These are phyloP conservation scores for Uncinocarpus reesii DNA, from an alignment of 2,329 filamentous ascomycete genomes.

Conservation along the genomic window DNA sequence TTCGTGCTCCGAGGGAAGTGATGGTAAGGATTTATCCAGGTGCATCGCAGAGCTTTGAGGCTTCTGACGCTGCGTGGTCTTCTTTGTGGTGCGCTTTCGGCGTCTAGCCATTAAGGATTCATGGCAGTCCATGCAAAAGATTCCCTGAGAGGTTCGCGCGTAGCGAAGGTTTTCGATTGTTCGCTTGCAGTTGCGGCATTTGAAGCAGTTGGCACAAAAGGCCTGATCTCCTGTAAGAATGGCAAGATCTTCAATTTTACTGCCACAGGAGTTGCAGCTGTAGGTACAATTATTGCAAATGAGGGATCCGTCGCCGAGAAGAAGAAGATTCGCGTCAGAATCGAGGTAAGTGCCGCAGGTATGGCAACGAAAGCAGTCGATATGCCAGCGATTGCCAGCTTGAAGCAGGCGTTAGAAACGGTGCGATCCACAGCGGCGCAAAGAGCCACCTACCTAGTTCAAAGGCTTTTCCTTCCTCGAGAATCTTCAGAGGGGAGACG, in stretches of 20 bases:
- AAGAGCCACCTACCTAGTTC: conserved; percentile 65
- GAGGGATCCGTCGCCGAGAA: conserved; percentile 92
- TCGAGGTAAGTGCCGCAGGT: conserved; percentile 92
- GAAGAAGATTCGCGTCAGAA: conserved; percentile 91
- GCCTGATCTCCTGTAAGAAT: conserved; percentile 97
- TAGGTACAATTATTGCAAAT: conserved; percentile 99
- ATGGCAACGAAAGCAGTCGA: conserved; percentile 97
- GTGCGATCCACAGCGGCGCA: neutral
- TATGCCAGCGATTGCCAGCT: conserved; percentile 97
- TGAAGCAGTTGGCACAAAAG: conserved; percentile 93
- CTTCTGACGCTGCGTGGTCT: conserved; percentile 23
- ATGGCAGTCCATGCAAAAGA: conserved; percentile 98
- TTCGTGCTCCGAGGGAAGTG: conserved; percentile 65
- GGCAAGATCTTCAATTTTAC: conserved; percentile 96
- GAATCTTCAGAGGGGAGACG: conserved; percentile 51
- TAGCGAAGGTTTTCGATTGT: conserved; percentile 98
- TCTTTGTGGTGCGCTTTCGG: conserved; percentile 51
- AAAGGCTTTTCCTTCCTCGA: conserved; percentile 97
- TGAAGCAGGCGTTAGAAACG: conserved; percentile 8
- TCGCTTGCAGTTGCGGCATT: conserved; percentile 94
- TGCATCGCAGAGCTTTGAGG: conserved; percentile 41
- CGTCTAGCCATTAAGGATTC: conserved; percentile 91
- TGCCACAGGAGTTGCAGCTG: conserved; percentile 89
- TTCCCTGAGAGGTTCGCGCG: conserved; percentile 92
- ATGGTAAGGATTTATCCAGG: conserved; percentile 85